Evolutionary conservation across 352 stramenopile species (phyloP), one percentile per base, ranked within the genome.

Genomic region (Globisporangium radiosum): DNA sequence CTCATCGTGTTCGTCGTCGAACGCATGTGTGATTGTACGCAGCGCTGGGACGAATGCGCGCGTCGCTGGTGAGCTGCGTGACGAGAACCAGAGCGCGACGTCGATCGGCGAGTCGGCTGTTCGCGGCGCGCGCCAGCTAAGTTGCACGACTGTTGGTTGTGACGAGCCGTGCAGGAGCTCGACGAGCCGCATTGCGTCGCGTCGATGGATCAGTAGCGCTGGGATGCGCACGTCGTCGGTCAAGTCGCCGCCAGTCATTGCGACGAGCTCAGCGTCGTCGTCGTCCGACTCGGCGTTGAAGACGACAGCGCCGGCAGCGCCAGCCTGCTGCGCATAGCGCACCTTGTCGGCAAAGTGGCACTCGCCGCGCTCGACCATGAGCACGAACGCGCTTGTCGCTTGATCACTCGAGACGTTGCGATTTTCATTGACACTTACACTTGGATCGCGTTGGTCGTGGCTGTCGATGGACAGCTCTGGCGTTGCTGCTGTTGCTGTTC

Each of bases 261-360:
- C 5, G 17, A 47, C 13, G n/a, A 60, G 55, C 13, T n/a, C 9
- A 2, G 25, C 45, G n/a, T 37, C 15, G 36, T 60, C 55, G 5
- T 54, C 47, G 1, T 44, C 36, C 4, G 19, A 19, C 3, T 40
- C 37, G 5, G 45, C 47, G 10, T 60, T 54, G 37, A 48, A 54
- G 13, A 60, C 40, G 45, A 54, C 55, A n/a, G 54, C 55, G 2
- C 55, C 55, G 10, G 38, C 45, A 6, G 55, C 55, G 7, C 10
- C 25, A 14, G 38, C 36, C 48, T 54, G 36, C 17, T 60, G 55
- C n/a, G 55, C 55, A 17, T 60, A 63, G 62, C 75, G 80, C 50
- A 81, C 70, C 63, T 84, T 84, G 42, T 78, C 70, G 33, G 78
- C 75, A 54, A 81, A 81, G 57, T 81, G 71, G 65, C 81, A 76